Conservation (phyloP, 306 rosid species). For the Geum urbanum region DNA sequence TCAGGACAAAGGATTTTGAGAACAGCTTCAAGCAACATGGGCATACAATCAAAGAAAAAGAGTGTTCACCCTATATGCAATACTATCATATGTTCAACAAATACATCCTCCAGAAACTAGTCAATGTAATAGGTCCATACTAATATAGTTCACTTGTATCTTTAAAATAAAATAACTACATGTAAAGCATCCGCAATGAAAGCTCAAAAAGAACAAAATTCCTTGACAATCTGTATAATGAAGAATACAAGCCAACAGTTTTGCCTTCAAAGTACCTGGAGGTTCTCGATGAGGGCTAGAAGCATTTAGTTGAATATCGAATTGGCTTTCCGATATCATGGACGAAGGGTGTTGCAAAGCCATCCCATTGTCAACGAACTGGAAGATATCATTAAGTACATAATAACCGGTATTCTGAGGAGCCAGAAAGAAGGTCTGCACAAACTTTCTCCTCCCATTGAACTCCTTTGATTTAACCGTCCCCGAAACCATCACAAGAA, state of each 20-base stretch:
- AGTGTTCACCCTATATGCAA: background rate
- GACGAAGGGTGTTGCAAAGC: slow-evolving; percentile 43
- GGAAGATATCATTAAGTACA: slow-evolving; percentile 84
- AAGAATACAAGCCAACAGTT: background rate
- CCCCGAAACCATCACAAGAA: slow-evolving; percentile 87
- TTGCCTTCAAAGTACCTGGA: slow-evolving; percentile 41
- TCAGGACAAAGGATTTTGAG: background rate
- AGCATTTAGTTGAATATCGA: slow-evolving; percentile 48
- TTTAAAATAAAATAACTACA: too few species aligned
- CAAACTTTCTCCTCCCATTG: slow-evolving; percentile 61
- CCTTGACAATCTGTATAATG: background rate
- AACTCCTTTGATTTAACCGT: slow-evolving; percentile 65
- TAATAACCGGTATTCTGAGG: slow-evolving; percentile 92
- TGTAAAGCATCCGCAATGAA: background rate
- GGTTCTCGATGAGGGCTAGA: slow-evolving; percentile 59
- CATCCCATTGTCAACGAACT: slow-evolving; percentile 54
- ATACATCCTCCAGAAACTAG: background rate
- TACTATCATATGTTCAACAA: background rate
- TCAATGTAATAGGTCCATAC: background rate
- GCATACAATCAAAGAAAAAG: background rate
- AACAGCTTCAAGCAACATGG: slow-evolving; percentile 1
- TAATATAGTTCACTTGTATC: too few species aligned
- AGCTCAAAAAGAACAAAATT: background rate
- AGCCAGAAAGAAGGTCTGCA: slow-evolving; percentile 83
- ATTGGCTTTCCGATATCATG: slow-evolving; percentile 37